A percentile compares a stretch with the other conserved stretches of the same genome.
phyloP scores from a whole-genome alignment of 2,329 filamentous ascomycete species.

The Hypoxylon sp. region DNA sequence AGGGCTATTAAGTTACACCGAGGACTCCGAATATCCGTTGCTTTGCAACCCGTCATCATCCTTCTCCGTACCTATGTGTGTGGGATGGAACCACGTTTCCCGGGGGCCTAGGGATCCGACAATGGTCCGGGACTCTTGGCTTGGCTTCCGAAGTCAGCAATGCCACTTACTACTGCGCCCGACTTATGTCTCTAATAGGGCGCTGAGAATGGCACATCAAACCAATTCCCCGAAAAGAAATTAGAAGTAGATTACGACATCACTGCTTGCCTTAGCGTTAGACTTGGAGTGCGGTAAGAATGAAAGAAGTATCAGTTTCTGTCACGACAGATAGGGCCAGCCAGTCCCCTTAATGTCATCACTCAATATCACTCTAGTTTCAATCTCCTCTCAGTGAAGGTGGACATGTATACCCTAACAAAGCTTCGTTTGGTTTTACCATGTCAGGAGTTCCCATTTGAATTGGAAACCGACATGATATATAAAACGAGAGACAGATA shows the following conservation, averaged over 20 bases:
- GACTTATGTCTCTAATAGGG: neutral
- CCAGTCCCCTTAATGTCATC: too few relatives aligned
- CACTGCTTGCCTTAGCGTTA: too few relatives aligned
- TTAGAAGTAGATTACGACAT: neutral
- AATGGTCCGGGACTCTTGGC: neutral
- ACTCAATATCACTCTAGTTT: neutral
- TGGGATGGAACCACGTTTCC: neutral
- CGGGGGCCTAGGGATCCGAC: slow-evolving; percentile 34
- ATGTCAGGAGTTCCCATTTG: neutral
- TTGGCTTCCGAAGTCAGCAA: slow-evolving; percentile 6
- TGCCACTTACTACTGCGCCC: slow-evolving; percentile 1
- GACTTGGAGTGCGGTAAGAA: too few relatives aligned
- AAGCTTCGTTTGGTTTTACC: neutral
- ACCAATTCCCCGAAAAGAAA: neutral
- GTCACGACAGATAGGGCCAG: too few relatives aligned
- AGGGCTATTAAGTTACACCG: neutral
- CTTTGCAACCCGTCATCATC: neutral
- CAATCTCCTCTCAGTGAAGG: neutral
- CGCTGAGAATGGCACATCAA: neutral
- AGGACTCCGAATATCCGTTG: neutral
- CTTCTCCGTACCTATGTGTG: slow-evolving; percentile 9
- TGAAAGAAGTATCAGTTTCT: too few relatives aligned
- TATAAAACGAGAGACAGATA: neutral
- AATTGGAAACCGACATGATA: neutral
- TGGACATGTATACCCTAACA: neutral